A percentile compares a stretch with the other conserved stretches of the same genome.
Conservation (phyloP, 2,329 filamentous ascomycete genomes). For the Magnaporthiopsis poae region DNA sequence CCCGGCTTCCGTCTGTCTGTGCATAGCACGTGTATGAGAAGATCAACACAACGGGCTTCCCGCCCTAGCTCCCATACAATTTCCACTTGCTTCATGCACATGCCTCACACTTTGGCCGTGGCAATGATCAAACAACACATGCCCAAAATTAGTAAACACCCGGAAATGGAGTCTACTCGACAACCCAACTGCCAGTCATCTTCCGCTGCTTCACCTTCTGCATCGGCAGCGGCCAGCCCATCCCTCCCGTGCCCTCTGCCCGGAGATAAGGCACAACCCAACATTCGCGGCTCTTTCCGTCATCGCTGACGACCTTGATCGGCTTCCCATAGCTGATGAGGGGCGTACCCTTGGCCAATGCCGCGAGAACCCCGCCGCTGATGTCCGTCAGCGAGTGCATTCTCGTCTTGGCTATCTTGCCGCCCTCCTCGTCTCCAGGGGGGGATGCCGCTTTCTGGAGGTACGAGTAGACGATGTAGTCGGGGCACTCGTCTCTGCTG, state of each 20-base stretch:
- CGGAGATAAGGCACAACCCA: conserved; percentile 73
- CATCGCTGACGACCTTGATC: conserved; percentile 50
- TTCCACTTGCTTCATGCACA: neutral
- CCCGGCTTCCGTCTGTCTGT: neutral
- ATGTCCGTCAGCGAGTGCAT: conserved; percentile 83
- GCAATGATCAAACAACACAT: neutral
- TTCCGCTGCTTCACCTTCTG: conserved; percentile 74
- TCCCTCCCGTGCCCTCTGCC: conserved; percentile 54
- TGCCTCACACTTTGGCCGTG: neutral
- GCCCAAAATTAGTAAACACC: neutral
- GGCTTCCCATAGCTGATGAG: conserved; percentile 80
- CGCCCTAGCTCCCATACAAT: neutral
- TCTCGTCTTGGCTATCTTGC: conserved; percentile 53
- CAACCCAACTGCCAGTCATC: conserved; percentile 64
- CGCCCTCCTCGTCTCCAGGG: neutral
- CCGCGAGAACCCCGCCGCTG: conserved; percentile 63
- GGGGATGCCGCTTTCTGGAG: conserved; percentile 58
- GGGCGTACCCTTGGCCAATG: conserved; percentile 74
- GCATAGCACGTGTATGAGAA: neutral
- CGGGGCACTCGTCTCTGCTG: conserved; percentile 63
- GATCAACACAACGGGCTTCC: neutral
- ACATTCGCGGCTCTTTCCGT: conserved; percentile 52
- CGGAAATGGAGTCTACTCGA: conserved; percentile 33
- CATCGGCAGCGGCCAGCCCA: conserved; percentile 79
- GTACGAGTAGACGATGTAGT: conserved; percentile 79